Evolutionary conservation across 176 grass and related monocot species (phyloP).

Genomic region (Zoysia pacifica): DNA sequence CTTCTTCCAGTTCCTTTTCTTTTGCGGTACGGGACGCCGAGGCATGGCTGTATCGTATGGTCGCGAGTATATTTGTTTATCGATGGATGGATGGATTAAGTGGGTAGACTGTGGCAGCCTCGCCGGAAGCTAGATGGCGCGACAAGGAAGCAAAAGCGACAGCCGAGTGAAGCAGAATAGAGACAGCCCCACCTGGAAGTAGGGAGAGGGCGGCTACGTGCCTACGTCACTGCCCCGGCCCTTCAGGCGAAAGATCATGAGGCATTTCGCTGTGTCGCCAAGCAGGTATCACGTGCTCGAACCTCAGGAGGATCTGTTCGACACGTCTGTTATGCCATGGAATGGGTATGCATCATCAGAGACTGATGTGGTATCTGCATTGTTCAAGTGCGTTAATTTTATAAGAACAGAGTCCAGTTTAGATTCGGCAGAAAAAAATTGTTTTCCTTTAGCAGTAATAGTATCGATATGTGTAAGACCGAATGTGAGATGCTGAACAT

Average conservation of each 20-base stretch:
- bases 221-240: neutral
- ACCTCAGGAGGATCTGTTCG: neutral
- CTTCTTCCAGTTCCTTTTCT: neutral
- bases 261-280: no score
- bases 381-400: neutral
- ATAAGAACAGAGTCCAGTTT: neutral
- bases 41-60: conserved; percentile 2
- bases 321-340: neutral
- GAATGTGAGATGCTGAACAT: neutral
- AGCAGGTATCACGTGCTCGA: no score
- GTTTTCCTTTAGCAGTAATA: neutral
- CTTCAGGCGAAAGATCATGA: no score
- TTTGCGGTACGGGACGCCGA: conserved; percentile 20
- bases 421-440: neutral
- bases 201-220: conserved; percentile 4
- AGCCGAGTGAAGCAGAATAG: neutral
- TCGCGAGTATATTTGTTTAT: conserved; percentile 14
- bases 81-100: conserved; percentile 9
- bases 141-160: no score
- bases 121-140: neutral
- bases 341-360: neutral
- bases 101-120: conserved; percentile 37
- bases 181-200: neutral
- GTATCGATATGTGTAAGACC: no score
- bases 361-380: neutral